Evolutionary conservation across 345 rosid genomes (phyloP).

Genomic region (Euphorbia peplus): DNA sequence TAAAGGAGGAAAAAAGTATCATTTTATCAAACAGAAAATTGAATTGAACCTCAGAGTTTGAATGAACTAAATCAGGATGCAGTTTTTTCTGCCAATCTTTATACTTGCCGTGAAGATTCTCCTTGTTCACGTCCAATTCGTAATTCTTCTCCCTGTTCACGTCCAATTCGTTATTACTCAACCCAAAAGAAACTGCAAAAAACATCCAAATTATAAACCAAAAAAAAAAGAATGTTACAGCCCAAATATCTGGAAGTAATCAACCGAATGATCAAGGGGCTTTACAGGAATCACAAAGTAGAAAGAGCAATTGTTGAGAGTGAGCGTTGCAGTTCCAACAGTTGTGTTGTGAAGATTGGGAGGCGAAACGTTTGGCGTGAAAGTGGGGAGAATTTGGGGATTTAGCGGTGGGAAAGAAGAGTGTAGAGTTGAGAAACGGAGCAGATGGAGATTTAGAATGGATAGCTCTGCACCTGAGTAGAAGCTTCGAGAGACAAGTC

Average conservation of each 20-base stretch:
- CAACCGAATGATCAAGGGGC: conserved; percentile 64
- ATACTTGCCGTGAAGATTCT: conserved; percentile 65
- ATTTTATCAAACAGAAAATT: neutral
- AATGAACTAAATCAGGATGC: conserved; percentile 95
- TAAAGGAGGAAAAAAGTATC: neutral
- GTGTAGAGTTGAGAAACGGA: conserved; percentile 10
- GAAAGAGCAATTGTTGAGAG: conserved; percentile 41
- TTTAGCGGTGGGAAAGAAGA: neutral
- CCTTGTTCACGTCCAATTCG: conserved; percentile 55
- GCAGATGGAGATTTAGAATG: conserved; percentile 6
- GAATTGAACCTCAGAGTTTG: conserved; percentile 66
- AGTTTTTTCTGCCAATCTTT: conserved; percentile 89
- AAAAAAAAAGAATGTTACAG: conserved; percentile 38
- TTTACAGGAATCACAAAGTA: conserved; percentile 64
- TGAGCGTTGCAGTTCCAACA: conserved; percentile 77
- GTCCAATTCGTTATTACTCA: neutral
- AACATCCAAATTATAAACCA: neutral
- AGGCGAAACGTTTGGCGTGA: conserved; percentile 36
- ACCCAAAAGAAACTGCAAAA: neutral
- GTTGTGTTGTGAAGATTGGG: conserved; percentile 24
- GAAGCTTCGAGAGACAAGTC: conserved; percentile 32
- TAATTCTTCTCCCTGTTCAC: conserved; percentile 56
- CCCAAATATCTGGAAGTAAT: conserved; percentile 79
- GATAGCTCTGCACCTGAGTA: conserved; percentile 16
- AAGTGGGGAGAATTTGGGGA: conserved; percentile 11